Conservation (phyloP, 352 stramenopile species). For the Sclerospora graminicola region DNA sequence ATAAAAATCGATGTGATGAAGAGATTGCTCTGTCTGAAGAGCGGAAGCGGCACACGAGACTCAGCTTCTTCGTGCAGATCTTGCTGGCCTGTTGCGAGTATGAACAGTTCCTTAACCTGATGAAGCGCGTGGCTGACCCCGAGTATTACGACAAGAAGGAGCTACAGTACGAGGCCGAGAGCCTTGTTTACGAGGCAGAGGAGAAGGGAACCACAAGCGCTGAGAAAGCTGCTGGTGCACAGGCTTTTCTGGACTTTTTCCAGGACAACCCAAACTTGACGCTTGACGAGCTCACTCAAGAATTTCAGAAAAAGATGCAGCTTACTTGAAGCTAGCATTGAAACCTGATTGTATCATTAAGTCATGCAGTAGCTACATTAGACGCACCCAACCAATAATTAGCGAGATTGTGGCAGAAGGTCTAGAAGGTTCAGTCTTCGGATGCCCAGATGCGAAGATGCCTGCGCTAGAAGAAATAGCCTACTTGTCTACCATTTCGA, state of each 20-base stretch:
- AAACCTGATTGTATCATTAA: conserved; percentile 28
- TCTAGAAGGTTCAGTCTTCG: conserved; percentile 5
- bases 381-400: conserved; percentile 14
- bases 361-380: conserved; percentile 23
- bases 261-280: conserved; percentile 56
- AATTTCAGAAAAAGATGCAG: conserved; percentile 66
- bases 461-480: conserved; percentile 8
- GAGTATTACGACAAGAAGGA: conserved; percentile 81
- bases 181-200: conserved; percentile 45
- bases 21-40: conserved; percentile 59
- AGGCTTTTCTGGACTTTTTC: conserved; percentile 66
- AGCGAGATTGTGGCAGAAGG: conserved; percentile 12
- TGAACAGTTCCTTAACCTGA: conserved; percentile 80
- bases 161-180: conserved; percentile 55
- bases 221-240: conserved; percentile 29
- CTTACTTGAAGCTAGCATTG: conserved; percentile 28
- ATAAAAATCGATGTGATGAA: conserved; percentile 54
- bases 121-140: conserved; percentile 62
- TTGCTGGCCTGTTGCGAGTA: conserved; percentile 69
- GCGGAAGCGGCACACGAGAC: conserved; percentile 59
- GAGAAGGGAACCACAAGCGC: conserved; percentile 16
- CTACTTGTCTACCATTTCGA: conserved; percentile 6
- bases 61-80: conserved; percentile 80
- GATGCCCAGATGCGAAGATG: conserved; percentile 1
- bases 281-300: conserved; percentile 57